Base-by-base conservation (phyloP, 768 basidiomycete genomes). In the Collybia sp. region DNA sequence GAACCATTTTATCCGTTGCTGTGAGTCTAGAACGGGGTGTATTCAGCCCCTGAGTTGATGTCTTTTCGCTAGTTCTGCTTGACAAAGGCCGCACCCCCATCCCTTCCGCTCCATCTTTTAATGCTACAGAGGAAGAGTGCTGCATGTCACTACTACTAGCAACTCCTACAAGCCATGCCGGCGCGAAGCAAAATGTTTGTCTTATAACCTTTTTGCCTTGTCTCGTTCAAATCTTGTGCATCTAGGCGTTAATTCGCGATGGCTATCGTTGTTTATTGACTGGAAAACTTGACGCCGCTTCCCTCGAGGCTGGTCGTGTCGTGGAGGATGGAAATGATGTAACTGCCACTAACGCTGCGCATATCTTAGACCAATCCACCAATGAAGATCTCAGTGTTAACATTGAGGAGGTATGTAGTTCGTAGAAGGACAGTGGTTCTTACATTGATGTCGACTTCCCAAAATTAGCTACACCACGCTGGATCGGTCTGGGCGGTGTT, bases 401-500 rank as follows among this genome's bases (percentile, higher is more conserved):
- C 25, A 25, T n/a, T n/a, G n/a, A 8, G 8, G 8, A 25, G 25
- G 25, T 25, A 25, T 25, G 8, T 25, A 25, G 25, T 25, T 25
- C n/a, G n/a, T n/a, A n/a, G 25, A 25, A 8, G 25, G 25, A 25
- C 8, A 8, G 25, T 25, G 25, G 25, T 25, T 25, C 25, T 25
- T 25, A 25, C 25, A 25, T 25, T 25, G 25, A 25, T 8, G 25
- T 8, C 3, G 4, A 25, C 25, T 25, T 25, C 25, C 8, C 4
- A 4, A 8, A 8, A 4, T 25, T 25, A 58, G 53, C 40, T 15
- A 13, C 44, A 40, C n/a, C 57, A 51, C 44, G 42, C 55, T 20
- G 44, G 48, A 13, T n/a, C 47, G 17, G 46, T 53, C 3, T 53
- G 47, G 51, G 48, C 55, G 6, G 48, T 64, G 15, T 30, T 64